A percentile compares a stretch with the other conserved stretches of the same genome.
These are phyloP conservation scores for Aspergillus cristatus DNA, from an alignment of 495 filamentous ascomycete species.

Conservation along the genomic window DNA sequence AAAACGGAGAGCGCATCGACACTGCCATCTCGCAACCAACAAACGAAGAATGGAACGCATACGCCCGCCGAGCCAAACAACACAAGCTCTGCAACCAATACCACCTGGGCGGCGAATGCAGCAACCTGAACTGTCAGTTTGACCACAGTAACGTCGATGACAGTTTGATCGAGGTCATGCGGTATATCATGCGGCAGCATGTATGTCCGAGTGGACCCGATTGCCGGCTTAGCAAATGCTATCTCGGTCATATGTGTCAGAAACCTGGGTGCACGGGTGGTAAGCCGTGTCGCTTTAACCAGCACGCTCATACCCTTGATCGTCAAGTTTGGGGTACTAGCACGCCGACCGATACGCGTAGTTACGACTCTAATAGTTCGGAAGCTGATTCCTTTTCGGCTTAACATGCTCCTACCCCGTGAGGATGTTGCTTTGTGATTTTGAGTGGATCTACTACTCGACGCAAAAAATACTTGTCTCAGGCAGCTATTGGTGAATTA, in stretches of 20 bases:
- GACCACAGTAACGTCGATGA: slow-evolving; percentile 31
- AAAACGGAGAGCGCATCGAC: slow-evolving; percentile 35
- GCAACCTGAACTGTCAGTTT: slow-evolving; percentile 26
- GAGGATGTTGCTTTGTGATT: too few species aligned
- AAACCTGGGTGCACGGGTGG: slow-evolving; percentile 28
- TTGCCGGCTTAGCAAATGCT: slow-evolving; percentile 36
- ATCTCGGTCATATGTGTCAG: slow-evolving; percentile 38
- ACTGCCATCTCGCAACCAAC: slow-evolving; percentile 18
- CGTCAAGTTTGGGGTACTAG: slow-evolving; percentile 21
- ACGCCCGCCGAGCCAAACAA: slow-evolving; percentile 23
- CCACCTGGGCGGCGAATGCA: slow-evolving; percentile 32
- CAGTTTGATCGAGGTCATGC: slow-evolving; percentile 22
- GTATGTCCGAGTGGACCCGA: slow-evolving; percentile 21
- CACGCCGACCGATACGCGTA: slow-evolving; percentile 16
- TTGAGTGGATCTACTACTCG: too few species aligned
- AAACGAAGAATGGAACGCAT: slow-evolving; percentile 20
- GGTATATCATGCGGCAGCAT: slow-evolving; percentile 28
- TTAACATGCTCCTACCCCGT: too few species aligned
- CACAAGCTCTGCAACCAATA: slow-evolving; percentile 35
- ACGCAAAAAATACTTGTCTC: too few species aligned
- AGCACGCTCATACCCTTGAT: slow-evolving; percentile 22
- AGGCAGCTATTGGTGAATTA: too few species aligned
- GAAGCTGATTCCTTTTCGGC: too few species aligned
- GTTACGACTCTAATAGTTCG: too few species aligned
- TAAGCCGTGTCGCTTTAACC: slow-evolving; percentile 28